Evolutionary conservation across 75 land plant genomes (phyloP).

Genomic region (Cryptomeria japonica): DNA sequence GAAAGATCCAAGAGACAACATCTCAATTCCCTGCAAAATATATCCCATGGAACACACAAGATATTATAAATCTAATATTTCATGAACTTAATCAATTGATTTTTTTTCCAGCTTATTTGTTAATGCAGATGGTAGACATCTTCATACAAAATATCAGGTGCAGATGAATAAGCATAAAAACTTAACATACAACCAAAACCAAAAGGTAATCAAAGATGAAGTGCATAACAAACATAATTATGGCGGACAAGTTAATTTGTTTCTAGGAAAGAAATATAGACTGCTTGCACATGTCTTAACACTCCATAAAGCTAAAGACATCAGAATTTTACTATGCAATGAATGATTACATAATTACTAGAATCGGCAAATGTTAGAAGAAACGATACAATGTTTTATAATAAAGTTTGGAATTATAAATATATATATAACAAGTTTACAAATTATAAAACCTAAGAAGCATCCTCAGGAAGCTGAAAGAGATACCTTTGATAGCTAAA

Average conservation of each 20-base stretch:
- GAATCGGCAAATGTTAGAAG: neutral
- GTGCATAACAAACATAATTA: neutral
- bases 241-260: neutral
- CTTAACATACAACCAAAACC: neutral
- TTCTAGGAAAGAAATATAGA: neutral
- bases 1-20: conserved; percentile 97
- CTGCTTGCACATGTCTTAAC: neutral
- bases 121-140: neutral
- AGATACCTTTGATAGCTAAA: no score
- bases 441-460: no score
- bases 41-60: neutral
- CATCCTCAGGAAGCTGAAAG: no score
- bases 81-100: neutral
- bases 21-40: conserved; percentile 91
- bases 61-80: neutral
- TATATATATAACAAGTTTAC: no score
- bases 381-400: no score
- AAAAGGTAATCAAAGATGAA: neutral
- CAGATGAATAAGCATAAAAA: neutral
- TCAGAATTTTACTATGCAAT: neutral
- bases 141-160: neutral
- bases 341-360: neutral
- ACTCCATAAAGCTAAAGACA: neutral
- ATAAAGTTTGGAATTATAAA: no score
- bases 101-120: neutral